phyloP scores from a whole-genome alignment of 2,329 filamentous ascomycete genomes.

The Colletotrichum costaricense region DNA sequence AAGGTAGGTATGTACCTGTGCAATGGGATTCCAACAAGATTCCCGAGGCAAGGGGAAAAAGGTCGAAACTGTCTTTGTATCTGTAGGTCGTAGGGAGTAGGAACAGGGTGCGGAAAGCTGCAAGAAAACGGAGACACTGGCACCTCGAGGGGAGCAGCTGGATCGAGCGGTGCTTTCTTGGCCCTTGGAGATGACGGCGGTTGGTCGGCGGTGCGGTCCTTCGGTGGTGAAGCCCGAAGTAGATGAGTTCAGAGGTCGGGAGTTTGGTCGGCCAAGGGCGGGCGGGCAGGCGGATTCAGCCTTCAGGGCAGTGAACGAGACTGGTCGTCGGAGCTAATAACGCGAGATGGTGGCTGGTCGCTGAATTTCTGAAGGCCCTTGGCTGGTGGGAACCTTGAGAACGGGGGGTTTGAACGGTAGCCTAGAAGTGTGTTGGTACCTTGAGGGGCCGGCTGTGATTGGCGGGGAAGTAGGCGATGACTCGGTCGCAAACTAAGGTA shows the following conservation, averaged over 20 bases:
- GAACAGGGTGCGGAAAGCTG: constrained; percentile 13
- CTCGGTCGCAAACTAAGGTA: constrained; percentile 9
- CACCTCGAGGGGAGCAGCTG: constrained; percentile 6
- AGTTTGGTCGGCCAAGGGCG: constrained; percentile 22
- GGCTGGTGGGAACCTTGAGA: constrained; percentile 4
- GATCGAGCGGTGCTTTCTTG: background rate
- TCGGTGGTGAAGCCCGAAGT: constrained; percentile 32
- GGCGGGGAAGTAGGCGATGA: constrained; percentile 25
- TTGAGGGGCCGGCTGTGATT: constrained; percentile 9
- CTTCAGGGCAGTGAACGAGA: constrained; percentile 3
- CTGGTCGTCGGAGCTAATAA: background rate
- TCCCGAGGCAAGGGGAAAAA: constrained; percentile 1
- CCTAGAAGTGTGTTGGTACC: background rate
- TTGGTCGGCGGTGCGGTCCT: constrained; percentile 23
- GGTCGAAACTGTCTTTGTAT: too few relatives aligned
- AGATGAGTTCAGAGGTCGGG: constrained; percentile 12
- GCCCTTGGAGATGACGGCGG: constrained; percentile 21
- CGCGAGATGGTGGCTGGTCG: background rate
- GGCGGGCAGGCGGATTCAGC: background rate
- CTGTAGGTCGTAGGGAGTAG: background rate
- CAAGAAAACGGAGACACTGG: constrained; percentile 24
- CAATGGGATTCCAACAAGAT: background rate
- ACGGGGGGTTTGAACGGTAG: background rate
- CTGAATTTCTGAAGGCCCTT: constrained; percentile 1
- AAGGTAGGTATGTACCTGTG: background rate